Percentiles rank a stretch among this genome's conserved stretches.
Conservation (phyloP, 371 early-diverging fungal genomes). For the Mucor piriformis region DNA sequence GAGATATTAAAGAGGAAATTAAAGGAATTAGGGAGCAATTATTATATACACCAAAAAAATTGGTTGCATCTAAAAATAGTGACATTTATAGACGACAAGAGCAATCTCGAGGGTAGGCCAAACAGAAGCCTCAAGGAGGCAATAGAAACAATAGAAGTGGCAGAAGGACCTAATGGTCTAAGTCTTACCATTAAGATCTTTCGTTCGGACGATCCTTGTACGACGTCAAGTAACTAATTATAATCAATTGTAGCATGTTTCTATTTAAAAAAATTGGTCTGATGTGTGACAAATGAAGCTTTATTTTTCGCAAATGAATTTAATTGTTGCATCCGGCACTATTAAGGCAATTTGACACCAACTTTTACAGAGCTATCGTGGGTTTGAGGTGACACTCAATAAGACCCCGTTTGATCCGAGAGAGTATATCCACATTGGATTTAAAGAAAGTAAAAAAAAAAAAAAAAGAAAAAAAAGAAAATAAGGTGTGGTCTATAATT, state of each 20-base stretch:
- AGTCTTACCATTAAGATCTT: neutral
- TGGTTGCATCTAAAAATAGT: neutral
- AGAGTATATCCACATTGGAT: too few species aligned
- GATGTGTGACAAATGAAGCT: constrained; percentile 13
- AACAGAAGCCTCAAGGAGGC: neutral
- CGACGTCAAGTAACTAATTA: neutral
- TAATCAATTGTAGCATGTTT: neutral
- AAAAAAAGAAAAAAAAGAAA: too few species aligned
- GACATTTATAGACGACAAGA: neutral
- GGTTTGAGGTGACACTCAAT: too few species aligned
- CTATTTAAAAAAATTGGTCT: constrained; percentile 6
- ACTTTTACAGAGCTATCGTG: too few species aligned
- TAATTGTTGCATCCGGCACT: neutral
- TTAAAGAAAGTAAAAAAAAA: too few species aligned
- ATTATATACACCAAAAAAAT: constrained; percentile 3
- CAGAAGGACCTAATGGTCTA: constrained; percentile 10
- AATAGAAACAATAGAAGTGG: constrained; percentile 27
- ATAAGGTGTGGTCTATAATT: too few species aligned
- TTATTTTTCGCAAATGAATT: neutral
- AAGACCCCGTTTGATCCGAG: too few species aligned
- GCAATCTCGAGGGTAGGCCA: constrained; percentile 1
- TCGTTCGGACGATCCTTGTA: constrained; percentile 23
- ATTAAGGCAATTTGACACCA: neutral
- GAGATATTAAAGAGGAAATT: neutral
- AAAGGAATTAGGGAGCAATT: neutral